Evolutionary conservation across 2,329 filamentous ascomycete genomes (phyloP), one percentile per base, ranked within the genome.

Genomic region (Aspergillus sp.): DNA sequence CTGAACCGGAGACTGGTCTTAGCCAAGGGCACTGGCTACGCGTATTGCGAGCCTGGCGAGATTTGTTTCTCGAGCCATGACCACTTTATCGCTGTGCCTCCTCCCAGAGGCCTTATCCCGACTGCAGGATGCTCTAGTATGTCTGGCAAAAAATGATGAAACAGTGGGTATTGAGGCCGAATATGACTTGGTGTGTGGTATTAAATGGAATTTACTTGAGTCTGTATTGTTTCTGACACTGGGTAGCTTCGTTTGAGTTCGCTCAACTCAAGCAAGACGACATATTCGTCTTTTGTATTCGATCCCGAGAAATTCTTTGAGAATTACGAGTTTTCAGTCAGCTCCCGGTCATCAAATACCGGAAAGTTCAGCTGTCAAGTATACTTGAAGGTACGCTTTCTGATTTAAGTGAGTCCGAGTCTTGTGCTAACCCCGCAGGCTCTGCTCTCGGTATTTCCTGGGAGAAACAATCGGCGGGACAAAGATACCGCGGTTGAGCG

Each of bases 131-230:
- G 73, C 81, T 7, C 77, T 88, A 24, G 74, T 79, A 39, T 88
- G 86, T 66, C 77, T 88, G 2, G 77, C 81, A 54, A 87, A 86
- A 70, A 88, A 88, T 72, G 84, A 82, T 69, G 86, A 88, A 62
- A 79, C 78, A 3, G 83, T 88, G 13, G 83, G 83, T 20, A 78
- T 88, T 54, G 86, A 88, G 71, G 85, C 85, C 37, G 80, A 82
- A 66, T 76, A 77, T 61, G 81, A 85, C 60, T 78, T 80, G 70
- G 71, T 57, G 17, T 11, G 24, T 52, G 27, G 52, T 20, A 19
- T 44, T 7, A 3, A 4, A 2, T n/a, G 13, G 15, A 11, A 27
- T 8, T 6, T 20, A 15, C n/a, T 11, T 30, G 22, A 5, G 19
- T 6, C 1, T 27, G 24, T n/a, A 40, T 7, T 17, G 22, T 12